Conservation (phyloP, 2,329 filamentous ascomycete species). For the Sarocladiaceae sp. region DNA sequence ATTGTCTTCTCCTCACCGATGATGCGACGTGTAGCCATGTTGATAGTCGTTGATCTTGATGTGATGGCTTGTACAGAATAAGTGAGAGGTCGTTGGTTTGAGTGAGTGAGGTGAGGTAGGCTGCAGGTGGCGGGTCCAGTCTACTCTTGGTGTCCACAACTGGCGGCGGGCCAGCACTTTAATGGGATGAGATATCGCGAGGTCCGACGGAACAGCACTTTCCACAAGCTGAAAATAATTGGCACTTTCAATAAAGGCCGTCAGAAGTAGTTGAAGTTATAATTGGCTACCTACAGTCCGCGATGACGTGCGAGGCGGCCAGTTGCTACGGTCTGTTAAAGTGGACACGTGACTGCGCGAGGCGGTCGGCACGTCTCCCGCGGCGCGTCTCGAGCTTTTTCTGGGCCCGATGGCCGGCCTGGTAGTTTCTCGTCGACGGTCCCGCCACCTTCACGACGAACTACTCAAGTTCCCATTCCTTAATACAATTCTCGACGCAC, state of each 20-base stretch:
- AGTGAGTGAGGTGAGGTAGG: neutral
- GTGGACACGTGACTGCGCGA: slow-evolving; percentile 8
- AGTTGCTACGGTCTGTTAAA: neutral
- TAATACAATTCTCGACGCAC: neutral
- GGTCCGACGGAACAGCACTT: too few relatives aligned
- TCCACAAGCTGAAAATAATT: too few relatives aligned
- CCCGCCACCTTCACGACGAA: slow-evolving; percentile 5
- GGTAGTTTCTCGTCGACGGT: neutral
- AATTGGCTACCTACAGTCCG: neutral
- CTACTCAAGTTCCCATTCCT: neutral
- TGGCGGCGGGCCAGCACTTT: neutral
- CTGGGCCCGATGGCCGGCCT: neutral
- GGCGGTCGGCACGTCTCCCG: slow-evolving; percentile 1
- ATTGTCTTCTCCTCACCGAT: slow-evolving; percentile 62
- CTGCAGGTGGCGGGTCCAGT: neutral
- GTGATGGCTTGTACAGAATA: neutral
- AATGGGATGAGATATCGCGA: too few relatives aligned
- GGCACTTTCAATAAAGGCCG: too few relatives aligned
- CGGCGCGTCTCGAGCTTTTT: slow-evolving; percentile 9
- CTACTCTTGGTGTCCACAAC: neutral
- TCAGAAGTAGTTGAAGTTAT: too few relatives aligned
- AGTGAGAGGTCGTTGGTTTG: neutral
- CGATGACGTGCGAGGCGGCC: neutral
- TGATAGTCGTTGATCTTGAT: slow-evolving; percentile 33
- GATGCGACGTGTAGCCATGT: slow-evolving; percentile 68